phyloP scores from a whole-genome alignment of 306 rosid species.

The Benincasa hispida region DNA sequence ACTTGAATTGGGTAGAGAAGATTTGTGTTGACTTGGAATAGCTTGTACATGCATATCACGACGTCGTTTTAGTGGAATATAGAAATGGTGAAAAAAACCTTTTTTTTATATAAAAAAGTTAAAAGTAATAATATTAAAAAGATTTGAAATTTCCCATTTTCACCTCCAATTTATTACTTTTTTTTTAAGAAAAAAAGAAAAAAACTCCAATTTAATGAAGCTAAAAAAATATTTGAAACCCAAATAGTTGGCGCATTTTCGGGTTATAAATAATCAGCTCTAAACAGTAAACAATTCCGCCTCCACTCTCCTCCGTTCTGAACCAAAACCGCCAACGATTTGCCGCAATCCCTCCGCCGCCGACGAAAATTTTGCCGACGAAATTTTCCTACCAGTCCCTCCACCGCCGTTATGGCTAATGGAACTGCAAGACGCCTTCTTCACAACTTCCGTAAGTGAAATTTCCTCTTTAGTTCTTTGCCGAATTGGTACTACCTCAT shows the following conservation, averaged over 20 bases:
- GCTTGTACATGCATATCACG: too few species aligned
- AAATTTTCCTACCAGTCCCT: neutral
- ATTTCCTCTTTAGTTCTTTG: neutral
- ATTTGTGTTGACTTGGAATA: too few species aligned
- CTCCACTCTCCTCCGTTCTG: neutral
- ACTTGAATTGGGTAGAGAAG: too few species aligned
- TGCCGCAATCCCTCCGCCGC: neutral
- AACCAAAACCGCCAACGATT: neutral
- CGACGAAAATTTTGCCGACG: neutral
- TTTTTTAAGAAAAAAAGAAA: too few species aligned
- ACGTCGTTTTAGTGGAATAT: too few species aligned
- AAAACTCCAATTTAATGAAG: neutral
- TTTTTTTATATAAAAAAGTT: too few species aligned
- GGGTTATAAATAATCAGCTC: neutral
- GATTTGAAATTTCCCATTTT: too few species aligned
- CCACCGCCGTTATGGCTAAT: slow-evolving; percentile 9
- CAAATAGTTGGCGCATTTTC: too few species aligned
- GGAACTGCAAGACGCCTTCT: slow-evolving; percentile 12
- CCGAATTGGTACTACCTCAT: neutral
- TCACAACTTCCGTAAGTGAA: neutral
- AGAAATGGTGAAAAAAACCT: too few species aligned
- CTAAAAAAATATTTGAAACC: too few species aligned
- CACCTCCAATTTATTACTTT: too few species aligned
- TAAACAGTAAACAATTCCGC: neutral
- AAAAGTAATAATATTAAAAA: too few species aligned